These are phyloP conservation scores for Zygoascus bituminiphila DNA, from an alignment of 805 yeast genomes.

Conservation along the genomic window DNA sequence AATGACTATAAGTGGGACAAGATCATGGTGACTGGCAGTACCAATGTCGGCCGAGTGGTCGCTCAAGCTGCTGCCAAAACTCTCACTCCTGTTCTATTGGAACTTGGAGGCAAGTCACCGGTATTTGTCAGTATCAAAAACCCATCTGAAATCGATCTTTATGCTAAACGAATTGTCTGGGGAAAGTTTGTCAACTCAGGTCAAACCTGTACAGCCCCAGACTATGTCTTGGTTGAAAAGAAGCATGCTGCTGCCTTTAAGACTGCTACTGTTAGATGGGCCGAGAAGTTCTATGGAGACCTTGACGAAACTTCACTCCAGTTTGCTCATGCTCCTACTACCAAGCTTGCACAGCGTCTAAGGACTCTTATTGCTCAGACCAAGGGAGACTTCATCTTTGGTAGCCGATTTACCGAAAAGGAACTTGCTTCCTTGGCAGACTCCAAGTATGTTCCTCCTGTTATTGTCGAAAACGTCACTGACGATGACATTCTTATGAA, in stretches of 20 bases:
- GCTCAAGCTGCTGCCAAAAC: conserved; percentile 77
- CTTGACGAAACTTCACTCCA: conserved; percentile 27
- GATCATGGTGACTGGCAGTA: conserved; percentile 80
- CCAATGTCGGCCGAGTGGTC: conserved; percentile 65
- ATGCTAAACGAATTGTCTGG: conserved; percentile 63
- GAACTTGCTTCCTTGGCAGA: conserved; percentile 33
- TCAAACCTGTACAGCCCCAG: conserved; percentile 87
- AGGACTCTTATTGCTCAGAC: conserved; percentile 27
- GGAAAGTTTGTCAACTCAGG: conserved; percentile 77
- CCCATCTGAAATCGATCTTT: conserved; percentile 26
- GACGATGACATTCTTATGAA: conserved; percentile 67
- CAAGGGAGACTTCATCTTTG: conserved; percentile 35
- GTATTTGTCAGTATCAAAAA: conserved; percentile 52
- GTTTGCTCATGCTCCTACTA: conserved; percentile 54
- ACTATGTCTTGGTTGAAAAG: conserved; percentile 65
- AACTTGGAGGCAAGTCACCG: conserved; percentile 92
- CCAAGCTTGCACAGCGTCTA: conserved; percentile 38
- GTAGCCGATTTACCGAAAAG: conserved; percentile 20
- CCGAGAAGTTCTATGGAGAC: conserved; percentile 36
- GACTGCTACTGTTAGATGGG: conserved; percentile 32
- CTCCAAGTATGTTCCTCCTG: conserved; percentile 53
- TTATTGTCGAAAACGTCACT: conserved; percentile 50
- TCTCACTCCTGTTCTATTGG: conserved; percentile 72
- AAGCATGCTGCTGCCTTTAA: conserved; percentile 46
- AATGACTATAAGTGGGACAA: conserved; percentile 59